Percentiles rank a stretch among this genome's conserved stretches.
phyloP scores from a whole-genome alignment of 164 flowering plant genomes.

The Nelumbo lutea region DNA sequence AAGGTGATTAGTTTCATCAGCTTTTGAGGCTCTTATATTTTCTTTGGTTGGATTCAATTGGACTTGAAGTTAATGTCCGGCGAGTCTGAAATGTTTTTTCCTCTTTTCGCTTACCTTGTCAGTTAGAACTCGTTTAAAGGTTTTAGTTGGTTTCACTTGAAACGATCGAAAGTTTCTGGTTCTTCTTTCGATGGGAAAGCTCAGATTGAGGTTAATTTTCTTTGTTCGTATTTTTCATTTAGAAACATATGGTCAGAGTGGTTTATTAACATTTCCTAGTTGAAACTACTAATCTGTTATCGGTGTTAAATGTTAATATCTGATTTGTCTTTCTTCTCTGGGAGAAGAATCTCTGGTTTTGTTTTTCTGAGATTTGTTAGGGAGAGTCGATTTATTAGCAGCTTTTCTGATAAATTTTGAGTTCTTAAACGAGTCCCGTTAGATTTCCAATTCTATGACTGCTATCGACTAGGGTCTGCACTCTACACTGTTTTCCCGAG shows the following conservation, averaged over 20 bases:
- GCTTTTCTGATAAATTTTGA: too few relatives aligned
- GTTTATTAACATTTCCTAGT: not conserved
- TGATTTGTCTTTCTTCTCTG: too few relatives aligned
- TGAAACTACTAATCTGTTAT: too few relatives aligned
- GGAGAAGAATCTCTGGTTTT: too few relatives aligned
- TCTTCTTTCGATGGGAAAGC: not conserved
- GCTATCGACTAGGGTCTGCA: too few relatives aligned
- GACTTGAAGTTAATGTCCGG: not conserved
- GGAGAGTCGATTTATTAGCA: too few relatives aligned
- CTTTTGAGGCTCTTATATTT: not conserved
- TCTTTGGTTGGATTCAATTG: not conserved
- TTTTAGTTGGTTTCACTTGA: not conserved
- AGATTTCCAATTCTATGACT: too few relatives aligned
- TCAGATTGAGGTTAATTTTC: not conserved
- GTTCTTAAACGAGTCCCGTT: too few relatives aligned
- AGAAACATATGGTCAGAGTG: not conserved
- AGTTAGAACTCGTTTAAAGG: not conserved
- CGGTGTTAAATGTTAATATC: too few relatives aligned
- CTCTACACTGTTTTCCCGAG: too few relatives aligned
- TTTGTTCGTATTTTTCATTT: not conserved
- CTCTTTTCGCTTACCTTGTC: not conserved
- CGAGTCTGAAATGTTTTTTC: too few relatives aligned
- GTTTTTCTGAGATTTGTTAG: too few relatives aligned
- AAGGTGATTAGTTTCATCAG: slow-evolving; percentile 43
- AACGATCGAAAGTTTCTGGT: not conserved